Conservation (phyloP, 2,329 filamentous ascomycete species). For the Pseudovirgaria hyperparasitica region DNA sequence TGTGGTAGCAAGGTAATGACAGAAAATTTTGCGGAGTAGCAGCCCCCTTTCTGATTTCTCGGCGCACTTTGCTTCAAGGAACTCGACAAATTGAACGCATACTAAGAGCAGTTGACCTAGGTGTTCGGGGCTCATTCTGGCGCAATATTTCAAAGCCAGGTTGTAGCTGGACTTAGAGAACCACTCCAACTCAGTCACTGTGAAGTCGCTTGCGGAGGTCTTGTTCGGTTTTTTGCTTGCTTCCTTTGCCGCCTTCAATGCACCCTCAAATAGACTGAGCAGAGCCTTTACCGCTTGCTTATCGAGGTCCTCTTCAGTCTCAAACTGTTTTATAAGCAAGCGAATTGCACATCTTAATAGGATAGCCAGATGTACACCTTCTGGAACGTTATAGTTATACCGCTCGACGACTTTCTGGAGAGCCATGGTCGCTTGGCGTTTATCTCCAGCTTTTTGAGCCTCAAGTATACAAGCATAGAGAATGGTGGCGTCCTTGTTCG, state of each 20-base stretch:
- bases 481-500: conserved; percentile 44
- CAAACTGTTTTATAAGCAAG: conserved; percentile 32
- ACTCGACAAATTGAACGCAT: conserved; percentile 32
- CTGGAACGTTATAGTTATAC: conserved; percentile 34
- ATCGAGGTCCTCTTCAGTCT: conserved; percentile 15
- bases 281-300: conserved; percentile 32
- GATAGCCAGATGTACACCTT: conserved; percentile 46
- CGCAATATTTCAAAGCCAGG: conserved; percentile 50
- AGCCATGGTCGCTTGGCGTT: conserved; percentile 43
- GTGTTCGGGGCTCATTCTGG: conserved; percentile 41
- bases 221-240: conserved; percentile 31
- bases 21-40: conserved; percentile 50
- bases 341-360: conserved; percentile 35
- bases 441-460: conserved; percentile 54
- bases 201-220: conserved; percentile 37
- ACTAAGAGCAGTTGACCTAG: conserved; percentile 42
- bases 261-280: conserved; percentile 41
- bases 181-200: conserved; percentile 61
- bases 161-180: conserved; percentile 77
- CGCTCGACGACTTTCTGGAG: conserved; percentile 49
- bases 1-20: conserved; percentile 51
- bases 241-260: conserved; percentile 28
- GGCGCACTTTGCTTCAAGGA: conserved; percentile 17
- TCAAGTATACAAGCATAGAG: conserved; percentile 73
- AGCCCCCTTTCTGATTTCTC: conserved; percentile 32